phyloP scores from a whole-genome alignment of 106 monocot genomes.

The Triglochin maritima region DNA sequence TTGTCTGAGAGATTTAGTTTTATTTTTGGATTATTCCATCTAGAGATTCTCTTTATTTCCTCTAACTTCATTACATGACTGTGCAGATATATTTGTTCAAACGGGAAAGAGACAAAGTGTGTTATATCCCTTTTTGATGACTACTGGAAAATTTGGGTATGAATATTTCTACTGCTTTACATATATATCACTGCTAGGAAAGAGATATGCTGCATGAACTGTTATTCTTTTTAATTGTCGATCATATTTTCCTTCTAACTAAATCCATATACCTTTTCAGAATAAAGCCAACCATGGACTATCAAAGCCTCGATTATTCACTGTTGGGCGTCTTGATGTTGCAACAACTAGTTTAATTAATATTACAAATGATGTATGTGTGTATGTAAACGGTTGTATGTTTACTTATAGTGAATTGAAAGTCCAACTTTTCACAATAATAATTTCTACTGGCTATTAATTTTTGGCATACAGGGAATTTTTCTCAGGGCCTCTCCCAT shows the following conservation, averaged over 20 bases:
- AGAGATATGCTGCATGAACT: too few species aligned
- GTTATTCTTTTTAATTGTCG: too few species aligned
- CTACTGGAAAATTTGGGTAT: slow-evolving; percentile 85
- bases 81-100: slow-evolving; percentile 87
- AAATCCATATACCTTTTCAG: too few species aligned
- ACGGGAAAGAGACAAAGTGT: slow-evolving; percentile 68
- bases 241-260: too few species aligned
- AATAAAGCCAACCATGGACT: slow-evolving; percentile 60
- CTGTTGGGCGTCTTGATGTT: slow-evolving; percentile 98
- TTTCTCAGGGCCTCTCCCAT: slow-evolving; percentile 82
- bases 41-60: background rate
- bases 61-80: background rate
- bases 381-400: too few species aligned
- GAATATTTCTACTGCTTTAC: too few species aligned
- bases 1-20: background rate
- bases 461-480: slow-evolving; percentile 47
- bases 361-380: slow-evolving; percentile 99
- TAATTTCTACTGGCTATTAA: background rate
- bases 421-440: too few species aligned
- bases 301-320: slow-evolving; percentile 79
- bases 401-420: too few species aligned
- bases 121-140: slow-evolving; percentile 83
- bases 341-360: slow-evolving; percentile 88
- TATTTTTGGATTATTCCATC: slow-evolving; percentile 2
- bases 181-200: too few species aligned